phyloP scores from a whole-genome alignment of 352 stramenopile genomes.

The Globisporangium alternatum region DNA sequence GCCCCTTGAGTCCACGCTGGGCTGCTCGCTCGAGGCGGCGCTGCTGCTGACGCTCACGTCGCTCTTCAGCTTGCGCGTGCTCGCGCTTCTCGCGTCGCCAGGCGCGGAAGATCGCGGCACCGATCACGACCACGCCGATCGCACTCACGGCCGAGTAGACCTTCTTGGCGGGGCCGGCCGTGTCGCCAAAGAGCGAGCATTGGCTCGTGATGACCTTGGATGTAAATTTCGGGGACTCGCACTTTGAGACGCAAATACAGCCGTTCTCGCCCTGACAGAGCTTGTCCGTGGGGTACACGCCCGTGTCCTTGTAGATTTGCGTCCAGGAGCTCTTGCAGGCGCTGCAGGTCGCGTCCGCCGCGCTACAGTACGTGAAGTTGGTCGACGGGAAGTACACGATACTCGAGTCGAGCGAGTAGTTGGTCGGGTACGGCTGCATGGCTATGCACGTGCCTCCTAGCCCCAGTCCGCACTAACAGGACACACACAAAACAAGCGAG shows the following conservation, averaged over 20 bases:
- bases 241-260: conserved; percentile 27
- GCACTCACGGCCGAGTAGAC: conserved; percentile 7
- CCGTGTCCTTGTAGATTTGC: conserved; percentile 19
- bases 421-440: background rate
- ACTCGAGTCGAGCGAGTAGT: background rate
- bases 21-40: conserved; percentile 7
- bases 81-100: conserved; percentile 8
- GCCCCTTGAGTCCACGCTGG: conserved; percentile 18
- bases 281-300: conserved; percentile 1
- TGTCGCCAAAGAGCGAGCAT: conserved; percentile 15
- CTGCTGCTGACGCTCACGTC: conserved; percentile 3
- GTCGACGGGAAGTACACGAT: conserved; percentile 25
- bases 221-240: conserved; percentile 7
- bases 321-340: conserved; percentile 25
- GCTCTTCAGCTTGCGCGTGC: background rate
- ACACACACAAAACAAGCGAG: background rate
- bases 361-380: conserved; percentile 31
- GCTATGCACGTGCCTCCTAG: conserved; percentile 5
- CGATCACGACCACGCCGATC: conserved; percentile 7
- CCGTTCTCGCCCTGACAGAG: conserved; percentile 16
- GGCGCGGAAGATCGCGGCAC: conserved; percentile 4
- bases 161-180: background rate
- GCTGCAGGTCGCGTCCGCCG: conserved; percentile 22
- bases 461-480: conserved; percentile 7
- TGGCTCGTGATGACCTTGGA: conserved; percentile 17